These are phyloP conservation scores for Puccinia sorghi DNA, from an alignment of 1,284 basidiomycete species.

Conservation along the genomic window DNA sequence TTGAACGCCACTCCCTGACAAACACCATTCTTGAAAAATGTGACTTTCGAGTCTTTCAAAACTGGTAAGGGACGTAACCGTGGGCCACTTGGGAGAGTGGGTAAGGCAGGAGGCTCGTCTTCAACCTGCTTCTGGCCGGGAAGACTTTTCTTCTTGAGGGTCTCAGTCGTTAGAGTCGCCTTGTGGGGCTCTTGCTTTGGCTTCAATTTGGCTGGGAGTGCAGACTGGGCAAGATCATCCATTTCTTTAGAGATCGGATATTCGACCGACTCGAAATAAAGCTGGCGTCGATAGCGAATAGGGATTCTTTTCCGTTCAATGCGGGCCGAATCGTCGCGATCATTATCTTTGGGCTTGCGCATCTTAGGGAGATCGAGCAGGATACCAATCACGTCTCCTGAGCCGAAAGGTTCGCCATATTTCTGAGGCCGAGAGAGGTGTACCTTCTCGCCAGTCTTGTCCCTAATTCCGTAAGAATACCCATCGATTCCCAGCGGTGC, in stretches of 20 bases:
- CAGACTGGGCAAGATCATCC: conserved; percentile 64
- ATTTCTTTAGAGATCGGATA: conserved; percentile 92
- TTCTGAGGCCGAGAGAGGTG: conserved; percentile 75
- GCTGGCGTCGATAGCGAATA: conserved; percentile 92
- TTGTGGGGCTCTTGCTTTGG: conserved; percentile 52
- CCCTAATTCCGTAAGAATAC: conserved; percentile 87
- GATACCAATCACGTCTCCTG: conserved; percentile 89
- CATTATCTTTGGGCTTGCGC: conserved; percentile 66
- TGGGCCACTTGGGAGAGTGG: conserved; percentile 54
- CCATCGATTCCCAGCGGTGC: conserved; percentile 90
- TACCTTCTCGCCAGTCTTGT: conserved; percentile 87
- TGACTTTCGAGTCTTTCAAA: conserved; percentile 72
- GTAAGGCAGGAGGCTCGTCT: conserved; percentile 50
- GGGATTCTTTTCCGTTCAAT: conserved; percentile 82
- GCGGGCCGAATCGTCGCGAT: conserved; percentile 67
- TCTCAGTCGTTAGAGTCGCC: conserved; percentile 61
- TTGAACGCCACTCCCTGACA: conserved; percentile 81
- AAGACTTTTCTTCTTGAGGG: conserved; percentile 65
- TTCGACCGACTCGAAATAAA: conserved; percentile 92
- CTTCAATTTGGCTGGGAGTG: conserved; percentile 54
- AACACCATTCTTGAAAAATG: conserved; percentile 90
- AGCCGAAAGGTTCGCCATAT: conserved; percentile 71
- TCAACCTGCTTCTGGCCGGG: conserved; percentile 52
- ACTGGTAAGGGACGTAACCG: conserved; percentile 70
- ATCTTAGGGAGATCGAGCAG: conserved; percentile 81